These are phyloP conservation scores for Alloteropsis semialata DNA, from an alignment of 176 grass and related monocot genomes.

Conservation along the genomic window DNA sequence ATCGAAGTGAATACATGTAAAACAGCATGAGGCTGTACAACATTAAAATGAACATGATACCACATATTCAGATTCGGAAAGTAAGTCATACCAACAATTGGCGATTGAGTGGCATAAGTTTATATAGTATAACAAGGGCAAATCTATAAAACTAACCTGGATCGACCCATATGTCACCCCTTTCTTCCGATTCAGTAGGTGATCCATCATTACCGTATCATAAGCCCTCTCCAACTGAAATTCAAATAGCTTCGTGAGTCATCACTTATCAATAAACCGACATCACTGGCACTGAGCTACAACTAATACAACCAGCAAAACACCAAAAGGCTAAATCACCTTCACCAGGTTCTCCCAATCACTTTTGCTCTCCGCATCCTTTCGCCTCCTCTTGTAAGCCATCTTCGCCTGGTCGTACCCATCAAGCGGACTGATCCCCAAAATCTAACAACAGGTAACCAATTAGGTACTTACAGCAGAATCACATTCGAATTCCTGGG, in stretches of 20 bases:
- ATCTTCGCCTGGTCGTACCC: slow-evolving; percentile 60
- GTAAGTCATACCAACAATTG: neutral
- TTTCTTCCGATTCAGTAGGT: slow-evolving; percentile 64
- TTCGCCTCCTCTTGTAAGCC: slow-evolving; percentile 45
- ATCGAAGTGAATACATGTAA: neutral
- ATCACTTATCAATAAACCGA: neutral
- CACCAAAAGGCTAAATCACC: slow-evolving; percentile 22
- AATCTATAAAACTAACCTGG: slow-evolving; percentile 27
- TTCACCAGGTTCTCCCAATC: slow-evolving; percentile 38
- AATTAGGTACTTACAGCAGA: neutral
- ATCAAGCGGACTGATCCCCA: slow-evolving; percentile 56
- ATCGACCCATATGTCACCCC: slow-evolving; percentile 45
- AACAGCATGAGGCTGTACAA: neutral
- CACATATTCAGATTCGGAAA: neutral
- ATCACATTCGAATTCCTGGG: neutral
- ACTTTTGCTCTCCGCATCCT: slow-evolving; percentile 42
- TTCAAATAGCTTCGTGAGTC: neutral
- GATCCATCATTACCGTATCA: slow-evolving; percentile 57
- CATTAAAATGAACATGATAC: neutral
- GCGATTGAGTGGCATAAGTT: neutral
- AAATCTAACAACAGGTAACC: slow-evolving; percentile 36
- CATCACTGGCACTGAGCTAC: neutral
- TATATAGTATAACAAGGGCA: neutral
- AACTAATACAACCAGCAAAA: neutral
- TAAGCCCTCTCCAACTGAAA: slow-evolving; percentile 71